Base-by-base conservation (phyloP, 78 protist species). In the Dictyostelium firmibasis region DNA sequence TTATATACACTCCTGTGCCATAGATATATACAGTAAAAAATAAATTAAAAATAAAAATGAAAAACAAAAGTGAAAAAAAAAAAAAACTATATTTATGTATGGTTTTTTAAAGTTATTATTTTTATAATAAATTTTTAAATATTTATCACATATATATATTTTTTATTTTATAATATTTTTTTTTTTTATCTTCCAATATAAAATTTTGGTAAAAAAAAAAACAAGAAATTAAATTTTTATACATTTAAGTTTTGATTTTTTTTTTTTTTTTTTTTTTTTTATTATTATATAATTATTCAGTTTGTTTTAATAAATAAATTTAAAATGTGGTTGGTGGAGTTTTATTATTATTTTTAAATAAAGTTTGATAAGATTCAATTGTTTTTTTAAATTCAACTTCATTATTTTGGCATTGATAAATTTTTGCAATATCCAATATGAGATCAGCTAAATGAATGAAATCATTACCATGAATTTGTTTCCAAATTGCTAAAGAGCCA, bases 401-500 rank as follows among this genome's bases (percentile, higher is more conserved):
- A 33, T 89, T 79, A 36, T 57, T 43, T 41, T 36, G 50, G 16
- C 43, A 10, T 36, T 62, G 72, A 33, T 89, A 47, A 3, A 89
- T 13, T 29, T 36, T 60, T 5, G 87, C 77, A 25, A 89, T 47
- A 75, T 89, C 94, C 2, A 50, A 31, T 2, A 89, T 4, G 6
- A 89, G 64, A 16, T 74, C 94, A 6, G 77, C 53, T 38, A 89
- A 16, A 20, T 69, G 44, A 10, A 69, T 13, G 5, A 27, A 31
- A n/a, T 25, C 31, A 3, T 67, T 86, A 18, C 81, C 31, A 57
- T 81, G 94, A 8, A 89, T 44, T 33, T 36, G 25, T 27, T 81
- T 89, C 94, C 94, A 89, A 20, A 89, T 33, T 38, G 3, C 62
- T 5, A 89, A 43, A 16, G 94, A 89, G 4, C 20, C 43, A 23